These are phyloP conservation scores for Grosmannia penicillata DNA, from an alignment of 2,329 filamentous ascomycete genomes.

Conservation along the genomic window DNA sequence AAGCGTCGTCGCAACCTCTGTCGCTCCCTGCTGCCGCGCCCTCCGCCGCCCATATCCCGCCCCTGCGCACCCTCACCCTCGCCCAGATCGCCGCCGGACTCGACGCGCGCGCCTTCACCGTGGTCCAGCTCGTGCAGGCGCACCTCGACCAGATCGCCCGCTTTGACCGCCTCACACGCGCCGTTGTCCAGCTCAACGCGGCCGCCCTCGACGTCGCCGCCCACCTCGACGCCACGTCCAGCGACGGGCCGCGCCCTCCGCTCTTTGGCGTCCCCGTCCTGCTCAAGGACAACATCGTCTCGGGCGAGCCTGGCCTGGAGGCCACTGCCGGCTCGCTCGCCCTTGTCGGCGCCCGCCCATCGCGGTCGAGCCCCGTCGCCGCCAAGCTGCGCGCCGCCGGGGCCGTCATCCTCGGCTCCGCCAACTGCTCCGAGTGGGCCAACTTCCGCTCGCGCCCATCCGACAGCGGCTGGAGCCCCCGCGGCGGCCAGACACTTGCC, in stretches of 20 bases:
- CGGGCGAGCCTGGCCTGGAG: constrained; percentile 29
- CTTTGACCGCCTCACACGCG: constrained; percentile 18
- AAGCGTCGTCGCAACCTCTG: too few relatives aligned
- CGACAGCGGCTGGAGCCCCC: constrained; percentile 10
- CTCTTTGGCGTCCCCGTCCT: constrained; percentile 9
- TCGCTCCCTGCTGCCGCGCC: constrained; percentile 8
- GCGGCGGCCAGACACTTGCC: constrained; percentile 9
- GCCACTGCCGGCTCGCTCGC: constrained; percentile 50
- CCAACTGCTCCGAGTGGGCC: constrained; percentile 10
- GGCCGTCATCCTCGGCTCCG: constrained; percentile 6
- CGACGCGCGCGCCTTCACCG: constrained; percentile 18
- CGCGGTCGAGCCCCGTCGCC: constrained; percentile 12
- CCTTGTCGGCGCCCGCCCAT: constrained; percentile 22
- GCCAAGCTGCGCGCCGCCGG: constrained; percentile 6
- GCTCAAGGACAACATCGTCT: constrained; percentile 50
- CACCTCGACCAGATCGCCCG: constrained; percentile 17
- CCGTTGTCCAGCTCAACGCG: constrained; percentile 22
- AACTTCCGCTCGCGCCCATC: constrained; percentile 8
- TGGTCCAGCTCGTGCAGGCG: constrained; percentile 20
- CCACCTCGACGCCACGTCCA: constrained; percentile 19
- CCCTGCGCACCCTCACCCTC: constrained; percentile 18
- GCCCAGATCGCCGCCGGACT: constrained; percentile 19
- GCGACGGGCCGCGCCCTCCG: too few relatives aligned
- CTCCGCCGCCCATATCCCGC: constrained; percentile 20
- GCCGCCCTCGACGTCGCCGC: constrained; percentile 23